Evolutionary conservation across 441 rosid species (phyloP), one percentile per base, ranked within the genome.

Genomic region (Macaranga tanarius): DNA sequence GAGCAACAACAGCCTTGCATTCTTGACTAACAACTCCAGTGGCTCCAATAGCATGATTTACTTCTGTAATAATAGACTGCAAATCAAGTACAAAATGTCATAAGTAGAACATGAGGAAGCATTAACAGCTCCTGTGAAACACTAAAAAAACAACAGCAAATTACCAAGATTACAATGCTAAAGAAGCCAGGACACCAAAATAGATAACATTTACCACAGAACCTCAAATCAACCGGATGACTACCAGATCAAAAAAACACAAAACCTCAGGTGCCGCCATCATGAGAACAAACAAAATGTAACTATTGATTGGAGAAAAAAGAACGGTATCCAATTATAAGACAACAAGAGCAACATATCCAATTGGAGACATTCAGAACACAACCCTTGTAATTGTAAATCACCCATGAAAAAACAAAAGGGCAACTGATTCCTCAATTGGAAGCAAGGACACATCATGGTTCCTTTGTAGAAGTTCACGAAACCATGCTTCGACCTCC

Each of bases 1-100:
- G 76, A 20, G 87, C 75, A 81, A 92, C 89, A 59, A 92, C 87
- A 31, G 84, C 74, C 85, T 87, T 89, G 81, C 97, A 90, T 62
- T 92, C 89, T 73, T 89, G 87, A 80, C 96, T 90, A 55, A 84
- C 88, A 59, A 88, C 79, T 73, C 97, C 97, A 31, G 89, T 60
- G 34, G 96, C 96, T 79, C 94, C 97, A 76, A 92, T 92, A 47
- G 94, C 97, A 70, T 85, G 92, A 76, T 92, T 92, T 65, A 89
- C 87, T 83, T 90, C 87, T 54, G 92, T 72, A 65, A 92, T 79
- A 48, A 90, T 85, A 17, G 83, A 47, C 97, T 88, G 82, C 50
- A 68, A 58, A 62, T 57, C 12, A 45, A 17, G 74, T 47, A 56
- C 25, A 64, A 51, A 48, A 63, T 22, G n/a, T n/a, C 16, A 31